phyloP scores from a whole-genome alignment of 345 rosid genomes.

The Eucalyptus curtisii region DNA sequence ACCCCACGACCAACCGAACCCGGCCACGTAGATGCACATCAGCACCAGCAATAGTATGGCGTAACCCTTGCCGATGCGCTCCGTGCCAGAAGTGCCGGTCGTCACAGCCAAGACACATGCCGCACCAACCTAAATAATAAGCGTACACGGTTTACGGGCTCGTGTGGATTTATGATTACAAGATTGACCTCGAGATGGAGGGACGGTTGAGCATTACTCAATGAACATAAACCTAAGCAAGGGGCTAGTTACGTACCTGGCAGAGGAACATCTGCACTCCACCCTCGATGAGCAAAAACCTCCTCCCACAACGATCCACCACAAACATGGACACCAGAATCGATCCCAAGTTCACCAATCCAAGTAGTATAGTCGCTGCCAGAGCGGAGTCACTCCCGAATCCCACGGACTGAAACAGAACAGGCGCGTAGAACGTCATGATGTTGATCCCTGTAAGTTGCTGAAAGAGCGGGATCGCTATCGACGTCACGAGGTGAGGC shows the following conservation, averaged over 20 bases:
- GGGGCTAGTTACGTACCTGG: slow-evolving; percentile 22
- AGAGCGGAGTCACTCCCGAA: slow-evolving; percentile 51
- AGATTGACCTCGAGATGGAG: not conserved
- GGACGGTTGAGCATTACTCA: not conserved
- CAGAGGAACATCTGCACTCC: slow-evolving; percentile 52
- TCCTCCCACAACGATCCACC: slow-evolving; percentile 56
- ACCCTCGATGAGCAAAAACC: slow-evolving; percentile 46
- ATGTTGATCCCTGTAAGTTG: slow-evolving; percentile 63
- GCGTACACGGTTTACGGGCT: not conserved
- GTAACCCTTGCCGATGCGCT: slow-evolving; percentile 14
- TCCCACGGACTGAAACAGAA: slow-evolving; percentile 59
- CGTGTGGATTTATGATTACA: not conserved
- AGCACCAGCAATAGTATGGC: slow-evolving; percentile 18
- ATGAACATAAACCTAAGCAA: too few species aligned
- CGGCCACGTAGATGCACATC: slow-evolving; percentile 43
- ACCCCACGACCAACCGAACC: slow-evolving; percentile 65
- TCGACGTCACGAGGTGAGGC: slow-evolving; percentile 54
- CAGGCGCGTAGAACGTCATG: slow-evolving; percentile 70
- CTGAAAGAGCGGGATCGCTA: slow-evolving; percentile 54
- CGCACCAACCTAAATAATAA: not conserved
- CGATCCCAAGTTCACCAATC: slow-evolving; percentile 44
- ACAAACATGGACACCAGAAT: slow-evolving; percentile 25
- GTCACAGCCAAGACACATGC: slow-evolving; percentile 17
- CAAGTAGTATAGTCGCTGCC: slow-evolving; percentile 39
- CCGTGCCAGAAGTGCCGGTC: slow-evolving; percentile 23